Evolutionary conservation across 192 early-diverging fungal genomes (phyloP).

Genomic region (Dissophora globulifera): DNA sequence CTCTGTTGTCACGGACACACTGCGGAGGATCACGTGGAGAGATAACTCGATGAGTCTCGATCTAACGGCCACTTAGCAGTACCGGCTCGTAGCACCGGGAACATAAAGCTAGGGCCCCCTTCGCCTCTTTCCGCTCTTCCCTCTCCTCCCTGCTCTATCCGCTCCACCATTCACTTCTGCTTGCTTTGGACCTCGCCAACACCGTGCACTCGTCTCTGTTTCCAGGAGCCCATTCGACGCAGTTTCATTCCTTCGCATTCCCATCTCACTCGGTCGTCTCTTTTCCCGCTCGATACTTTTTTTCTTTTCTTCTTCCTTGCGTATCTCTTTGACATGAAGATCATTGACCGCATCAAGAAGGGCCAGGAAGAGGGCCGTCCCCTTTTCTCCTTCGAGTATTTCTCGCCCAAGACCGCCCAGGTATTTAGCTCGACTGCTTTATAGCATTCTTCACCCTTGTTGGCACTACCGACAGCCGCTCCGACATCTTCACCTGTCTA

Average conservation of each 20-base stretch:
- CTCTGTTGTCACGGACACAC: too few relatives aligned
- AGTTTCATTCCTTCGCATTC: neutral
- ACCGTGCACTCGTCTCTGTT: neutral
- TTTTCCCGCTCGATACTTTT: neutral
- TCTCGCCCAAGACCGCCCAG: slow-evolving; percentile 94
- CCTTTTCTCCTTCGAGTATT: slow-evolving; percentile 96
- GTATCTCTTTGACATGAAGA: slow-evolving; percentile 64
- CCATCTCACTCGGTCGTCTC: neutral
- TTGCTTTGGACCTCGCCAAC: neutral
- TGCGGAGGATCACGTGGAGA: too few relatives aligned
- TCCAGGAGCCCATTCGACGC: neutral
- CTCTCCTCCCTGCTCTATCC: too few relatives aligned
- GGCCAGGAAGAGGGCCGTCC: slow-evolving; percentile 74
- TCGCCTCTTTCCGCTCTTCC: neutral
- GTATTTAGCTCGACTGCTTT: slow-evolving; percentile 42
- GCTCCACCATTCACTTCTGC: too few relatives aligned
- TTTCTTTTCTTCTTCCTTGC: slow-evolving; percentile 3
- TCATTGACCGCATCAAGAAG: slow-evolving; percentile 79
- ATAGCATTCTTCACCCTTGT: too few relatives aligned
- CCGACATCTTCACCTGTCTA: too few relatives aligned
- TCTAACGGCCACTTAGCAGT: too few relatives aligned
- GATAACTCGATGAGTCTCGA: too few relatives aligned
- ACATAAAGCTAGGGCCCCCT: too few relatives aligned
- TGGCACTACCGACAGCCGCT: too few relatives aligned
- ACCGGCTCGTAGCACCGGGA: too few relatives aligned